Base-by-base conservation (phyloP, 2,329 filamentous ascomycete species). In the Curvularia verruculosa region DNA sequence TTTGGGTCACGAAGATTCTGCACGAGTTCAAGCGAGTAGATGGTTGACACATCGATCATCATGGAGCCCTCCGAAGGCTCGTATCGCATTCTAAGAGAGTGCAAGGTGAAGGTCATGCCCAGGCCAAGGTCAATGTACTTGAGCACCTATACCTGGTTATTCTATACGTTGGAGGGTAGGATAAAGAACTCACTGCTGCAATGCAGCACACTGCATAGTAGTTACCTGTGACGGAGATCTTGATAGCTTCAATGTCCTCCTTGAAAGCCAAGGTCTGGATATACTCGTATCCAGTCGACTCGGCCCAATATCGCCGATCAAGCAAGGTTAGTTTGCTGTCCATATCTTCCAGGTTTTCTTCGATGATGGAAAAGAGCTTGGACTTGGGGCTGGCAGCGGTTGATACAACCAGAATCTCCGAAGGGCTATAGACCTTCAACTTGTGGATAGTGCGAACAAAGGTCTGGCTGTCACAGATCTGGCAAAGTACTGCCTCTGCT, bases 21-120 rank as follows among this genome's bases (percentile, higher is more conserved):
- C 24, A 98, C 89, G 5, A 99, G 83, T 73, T 99, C 95, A 3
- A 99, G 81, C 0, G 92, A 92, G 36, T 88, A 84, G 26, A 97
- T 91, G 0, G 93, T 96, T 0, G 91, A 89, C 2, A 95, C 83
- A 68, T 97, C 94, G 66, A 98, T 96, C 85, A 96, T 91, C 93
- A 98, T 96, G 0, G 92, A 91, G 23, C 94, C 90, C 71, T 96
- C 91, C 0, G 92, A 92, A 1, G 92, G 89, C 68, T 94, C 89
- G 65, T 96, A 97, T 61, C 87, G 89, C 69, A 98, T 89, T 3
- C 92, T 87, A 29, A 98, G 83, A 19, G 93, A 93, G 71, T 95
- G 89, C n/a, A 84, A 81, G 3, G 87, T 83, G 71, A 96, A 95
- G 0, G 83, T 85, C 58, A 89, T 82, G 3, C 82, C 82, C 59